Evolutionary conservation across 2,329 filamentous ascomycete species (phyloP), one percentile per base, ranked within the genome.

Genomic region (Fusarium albidum): DNA sequence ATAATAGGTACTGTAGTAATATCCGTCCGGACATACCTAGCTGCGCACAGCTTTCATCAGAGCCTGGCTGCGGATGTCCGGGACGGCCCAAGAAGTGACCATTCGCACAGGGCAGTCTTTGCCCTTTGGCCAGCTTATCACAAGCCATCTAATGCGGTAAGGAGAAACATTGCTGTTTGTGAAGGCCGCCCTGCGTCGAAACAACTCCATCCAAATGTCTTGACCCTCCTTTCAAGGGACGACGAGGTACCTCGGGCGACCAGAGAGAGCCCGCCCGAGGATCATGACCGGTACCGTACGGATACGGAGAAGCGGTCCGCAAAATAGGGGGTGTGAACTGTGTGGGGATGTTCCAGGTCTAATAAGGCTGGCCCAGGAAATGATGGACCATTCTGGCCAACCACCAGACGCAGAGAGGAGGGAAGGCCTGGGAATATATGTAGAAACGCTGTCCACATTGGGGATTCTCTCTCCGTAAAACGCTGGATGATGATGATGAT

Each of bases 371-470:
- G 42, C 44, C 56, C 47, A 49, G 50, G 49, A 57, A 42, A 49
- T 50, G 51, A n/a, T n/a, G n/a, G n/a, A 35, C 38, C 39, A 47
- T 45, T 21, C n/a, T 34, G 40, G 44, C 39, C 45, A 46, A 38
- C 48, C 55, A 49, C 17, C 29, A 49, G 17, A 21, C 26, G 18
- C 17, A 27, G 46, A 58, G 21, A 21, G n/a, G n/a, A n/a, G n/a
- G n/a, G n/a, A n/a, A n/a, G 47, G 41, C 44, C 39, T n/a, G 37
- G 15, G 17, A 41, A n/a, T n/a, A n/a, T n/a, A n/a, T n/a, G 44
- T 58, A 53, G 58, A 61, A 61, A 61, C 58, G 40, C 42, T 45
- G 40, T 52, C 60, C 57, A 58, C 37, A 55, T 55, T 57, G 41
- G 26, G n/a, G 29, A 34, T 50, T 33, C 40, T 39, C 40, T 44